Evolutionary conservation across 257 asterid species (phyloP), one percentile per base, ranked within the genome.

Genomic region (Verbena officinalis): DNA sequence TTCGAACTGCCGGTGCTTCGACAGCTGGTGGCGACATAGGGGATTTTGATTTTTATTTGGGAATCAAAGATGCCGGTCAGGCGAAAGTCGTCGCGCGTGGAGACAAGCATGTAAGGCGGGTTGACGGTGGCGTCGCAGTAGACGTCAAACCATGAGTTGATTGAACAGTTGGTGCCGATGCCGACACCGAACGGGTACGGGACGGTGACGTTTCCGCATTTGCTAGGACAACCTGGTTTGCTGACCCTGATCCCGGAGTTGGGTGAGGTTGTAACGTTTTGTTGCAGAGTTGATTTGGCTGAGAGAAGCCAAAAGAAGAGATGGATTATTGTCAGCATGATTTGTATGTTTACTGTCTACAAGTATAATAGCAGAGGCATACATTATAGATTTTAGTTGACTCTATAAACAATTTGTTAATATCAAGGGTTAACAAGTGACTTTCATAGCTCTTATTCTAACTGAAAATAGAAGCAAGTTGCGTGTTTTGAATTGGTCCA

Each of bases 11-110:
- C 22, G 23, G 0, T 8, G 7, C 7, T 44, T 39, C 11, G 15
- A 38, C 78, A 72, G 1, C 62, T 31, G 66, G 57, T 46, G n/a
- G 79, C 39, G 30, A 62, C 63, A 56, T 21, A 68, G 0, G 80
- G 73, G 31, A 33, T 75, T 19, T 33, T 27, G 49, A 73, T 68
- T 36, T 58, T 51, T 5, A 27, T 27, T 36, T 36, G 40, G 7
- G 1, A 27, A 2, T 27, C 5, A 5, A 21, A 12, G 0, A 59
- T 10, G 0, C 45, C n/a, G 0, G 73, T 60, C 23, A 19, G 33
- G 5, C 5, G 33, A 27, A 68, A 34, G 16, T 57, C 52, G 24
- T 44, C 55, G 13, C 38, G 53, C 5, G 60, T 51, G 15, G 70
- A 38, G 55, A 46, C 19, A 45, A 43, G 15, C 80, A 75, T 48